Percentiles rank a stretch among this genome's conserved stretches.
These are phyloP conservation scores for Fusarium nematophilum DNA, from an alignment of 2,329 filamentous ascomycete species.

Conservation along the genomic window DNA sequence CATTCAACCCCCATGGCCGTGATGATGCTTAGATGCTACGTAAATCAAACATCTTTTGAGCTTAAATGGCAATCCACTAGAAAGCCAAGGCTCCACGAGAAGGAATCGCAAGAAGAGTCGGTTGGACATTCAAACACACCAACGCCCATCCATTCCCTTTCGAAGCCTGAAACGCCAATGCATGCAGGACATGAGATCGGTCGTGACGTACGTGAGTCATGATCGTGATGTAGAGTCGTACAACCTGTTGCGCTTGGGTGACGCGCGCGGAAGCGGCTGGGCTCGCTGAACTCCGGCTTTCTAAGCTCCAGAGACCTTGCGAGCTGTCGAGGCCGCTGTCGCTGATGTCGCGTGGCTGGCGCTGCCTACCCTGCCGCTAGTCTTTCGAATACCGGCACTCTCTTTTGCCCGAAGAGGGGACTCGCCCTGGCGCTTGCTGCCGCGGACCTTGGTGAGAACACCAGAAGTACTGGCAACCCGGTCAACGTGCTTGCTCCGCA, in stretches of 20 bases:
- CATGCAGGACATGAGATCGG: constrained; percentile 57
- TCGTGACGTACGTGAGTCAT: constrained; percentile 55
- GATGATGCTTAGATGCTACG: constrained; percentile 32
- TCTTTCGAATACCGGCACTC: constrained; percentile 70
- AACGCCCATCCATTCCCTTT: constrained; percentile 34
- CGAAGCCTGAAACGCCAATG: constrained; percentile 54
- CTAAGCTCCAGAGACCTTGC: constrained; percentile 65
- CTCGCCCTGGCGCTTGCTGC: constrained; percentile 65
- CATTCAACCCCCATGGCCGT: constrained; percentile 20
- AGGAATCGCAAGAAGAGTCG: constrained; percentile 37
- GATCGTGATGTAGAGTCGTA: constrained; percentile 53
- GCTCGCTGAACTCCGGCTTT: constrained; percentile 36
- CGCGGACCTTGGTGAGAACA: constrained; percentile 73
- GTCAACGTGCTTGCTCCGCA: constrained; percentile 70
- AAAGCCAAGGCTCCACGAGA: constrained; percentile 20
- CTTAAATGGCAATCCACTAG: constrained; percentile 26
- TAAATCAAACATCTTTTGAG: constrained; percentile 21
- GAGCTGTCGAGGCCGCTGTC: constrained; percentile 56
- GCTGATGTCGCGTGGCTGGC: constrained; percentile 58
- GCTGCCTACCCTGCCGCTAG: constrained; percentile 73
- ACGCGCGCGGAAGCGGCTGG: constrained; percentile 33
- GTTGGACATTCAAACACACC: constrained; percentile 40
- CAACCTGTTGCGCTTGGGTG: constrained; percentile 33
- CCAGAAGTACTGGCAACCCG: constrained; percentile 65
- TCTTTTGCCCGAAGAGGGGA: constrained; percentile 64